Evolutionary conservation across 164 flowering plant species (phyloP).

Genomic region (Vitis cinerea): DNA sequence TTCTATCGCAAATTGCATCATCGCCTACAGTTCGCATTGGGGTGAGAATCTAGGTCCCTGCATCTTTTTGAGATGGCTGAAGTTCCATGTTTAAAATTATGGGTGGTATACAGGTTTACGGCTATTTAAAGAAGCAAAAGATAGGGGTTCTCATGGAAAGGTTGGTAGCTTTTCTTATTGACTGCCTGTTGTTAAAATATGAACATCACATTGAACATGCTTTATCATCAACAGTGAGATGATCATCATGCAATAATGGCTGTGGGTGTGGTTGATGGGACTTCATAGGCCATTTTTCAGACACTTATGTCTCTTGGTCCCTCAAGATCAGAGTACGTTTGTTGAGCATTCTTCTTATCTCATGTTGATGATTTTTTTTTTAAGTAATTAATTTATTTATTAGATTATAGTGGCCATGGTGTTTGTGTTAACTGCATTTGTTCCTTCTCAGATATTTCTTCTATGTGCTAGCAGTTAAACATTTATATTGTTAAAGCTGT

Average conservation of each 20-base stretch:
- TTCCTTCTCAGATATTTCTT: no score
- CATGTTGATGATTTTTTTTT: no score
- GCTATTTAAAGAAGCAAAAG: slow-evolving; percentile 87
- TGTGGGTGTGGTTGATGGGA: slow-evolving; percentile 84
- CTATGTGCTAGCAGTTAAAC: no score
- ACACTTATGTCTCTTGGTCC: slow-evolving; percentile 89
- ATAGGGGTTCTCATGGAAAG: slow-evolving; percentile 46
- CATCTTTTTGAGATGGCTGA: slow-evolving; percentile 4
- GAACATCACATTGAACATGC: slow-evolving; percentile 3
- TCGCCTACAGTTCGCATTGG: slow-evolving; percentile 82
- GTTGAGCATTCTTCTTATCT: not conserved
- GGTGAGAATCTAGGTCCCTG: slow-evolving; percentile 38
- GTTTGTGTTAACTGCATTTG: no score
- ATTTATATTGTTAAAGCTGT: no score
- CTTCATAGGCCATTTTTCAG: slow-evolving; percentile 79
- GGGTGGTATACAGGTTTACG: slow-evolving; percentile 60
- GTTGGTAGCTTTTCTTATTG: slow-evolving; percentile 17
- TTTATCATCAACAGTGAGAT: slow-evolving; percentile 57
- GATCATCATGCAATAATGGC: slow-evolving; percentile 98
- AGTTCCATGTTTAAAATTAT: slow-evolving; percentile 1
- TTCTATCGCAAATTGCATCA: slow-evolving; percentile 73
- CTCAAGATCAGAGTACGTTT: slow-evolving; percentile 84
- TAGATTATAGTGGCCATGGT: no score
- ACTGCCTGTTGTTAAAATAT: not conserved
- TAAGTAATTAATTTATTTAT: no score